Evolutionary conservation across 2,329 filamentous ascomycete species (phyloP).

Genomic region (Paracamarosporium sp.): DNA sequence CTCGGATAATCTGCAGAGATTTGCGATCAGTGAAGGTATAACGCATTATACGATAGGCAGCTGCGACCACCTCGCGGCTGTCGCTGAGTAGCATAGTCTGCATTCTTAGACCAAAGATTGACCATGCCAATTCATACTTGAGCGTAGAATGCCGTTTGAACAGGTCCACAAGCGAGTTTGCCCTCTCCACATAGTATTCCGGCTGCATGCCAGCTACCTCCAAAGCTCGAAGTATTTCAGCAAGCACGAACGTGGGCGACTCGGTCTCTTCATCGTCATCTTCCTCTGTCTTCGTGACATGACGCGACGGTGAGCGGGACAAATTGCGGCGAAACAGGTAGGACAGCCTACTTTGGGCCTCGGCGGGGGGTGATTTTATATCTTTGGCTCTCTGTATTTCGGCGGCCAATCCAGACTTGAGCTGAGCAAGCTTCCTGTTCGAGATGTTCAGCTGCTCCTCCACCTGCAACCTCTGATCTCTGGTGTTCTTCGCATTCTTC

Average conservation of each 20-base stretch:
- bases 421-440: constrained; percentile 71
- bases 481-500: constrained; percentile 95
- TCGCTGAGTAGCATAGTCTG: constrained; percentile 96
- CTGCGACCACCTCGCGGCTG: constrained; percentile 92
- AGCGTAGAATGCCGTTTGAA: constrained; percentile 91
- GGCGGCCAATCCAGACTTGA: constrained; percentile 65
- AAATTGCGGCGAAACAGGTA: constrained; percentile 64
- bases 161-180: constrained; percentile 93
- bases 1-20: constrained; percentile 86
- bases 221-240: constrained; percentile 87
- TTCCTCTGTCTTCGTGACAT: constrained; percentile 62
- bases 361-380: constrained; percentile 55
- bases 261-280: constrained; percentile 76
- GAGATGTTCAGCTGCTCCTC: constrained; percentile 89
- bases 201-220: constrained; percentile 87
- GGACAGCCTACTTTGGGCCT: constrained; percentile 60
- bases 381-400: constrained; percentile 66
- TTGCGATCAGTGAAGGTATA: constrained; percentile 93
- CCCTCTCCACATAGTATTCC: constrained; percentile 93
- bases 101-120: constrained; percentile 89
- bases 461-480: constrained; percentile 64
- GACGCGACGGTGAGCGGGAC: constrained; percentile 58
- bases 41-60: constrained; percentile 89
- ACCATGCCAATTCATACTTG: constrained; percentile 97
- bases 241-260: constrained; percentile 88